Base-by-base conservation (phyloP, 2,329 filamentous ascomycete genomes). In the Pestalotiopsis sp. region DNA sequence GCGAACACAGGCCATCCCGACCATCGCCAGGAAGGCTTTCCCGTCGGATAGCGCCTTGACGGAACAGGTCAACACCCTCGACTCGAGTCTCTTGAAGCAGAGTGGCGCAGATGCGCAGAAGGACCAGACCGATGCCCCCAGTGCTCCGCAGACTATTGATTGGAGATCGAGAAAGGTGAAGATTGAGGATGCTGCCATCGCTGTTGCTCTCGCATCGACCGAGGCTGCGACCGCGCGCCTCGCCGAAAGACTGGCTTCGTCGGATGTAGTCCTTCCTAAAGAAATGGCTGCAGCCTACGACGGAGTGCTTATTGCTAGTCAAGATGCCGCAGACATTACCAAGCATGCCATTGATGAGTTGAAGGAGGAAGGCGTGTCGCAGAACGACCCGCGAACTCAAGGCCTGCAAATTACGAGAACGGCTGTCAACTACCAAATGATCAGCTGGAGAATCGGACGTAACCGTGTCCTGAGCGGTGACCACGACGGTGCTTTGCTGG, bases 321-420 rank as follows among this genome's bases (percentile, higher is more conserved):
- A 98, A 80, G 95, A 99, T 78, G 94, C 94, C 3, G 94, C 95
- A 23, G 96, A 99, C 81, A 94, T 94, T 4, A 96, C 95, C 0
- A 97, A 97, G 80, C 91, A 92, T 74, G 94, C 94, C 12, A 97
- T 98, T 69, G 95, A 98, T 72, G 96, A 98, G 79, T 84, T 98
- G 68, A 89, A 89, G 65, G 90, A 88, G 69, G 96, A 99, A 78
- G 93, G 94, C 1, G 89, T 97, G 14, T 88, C 93, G 25, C 93
- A 94, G 78, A 91, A 94, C 68, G 95, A 99, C 76, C 83, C 89
- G 45, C 90, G 94, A 68, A 94, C 99, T 90, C 96, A 99, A 81
- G 91, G 94, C 74, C 84, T 99, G 61, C 95, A 97, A 73, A 92
- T 99, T 69, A 97, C 95, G 3, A 92, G 93, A 70, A 97, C 97